Evolutionary conservation across 2,329 filamentous ascomycete species (phyloP), one percentile per base, ranked within the genome.

Genomic region (Lecanicillium sp.): DNA sequence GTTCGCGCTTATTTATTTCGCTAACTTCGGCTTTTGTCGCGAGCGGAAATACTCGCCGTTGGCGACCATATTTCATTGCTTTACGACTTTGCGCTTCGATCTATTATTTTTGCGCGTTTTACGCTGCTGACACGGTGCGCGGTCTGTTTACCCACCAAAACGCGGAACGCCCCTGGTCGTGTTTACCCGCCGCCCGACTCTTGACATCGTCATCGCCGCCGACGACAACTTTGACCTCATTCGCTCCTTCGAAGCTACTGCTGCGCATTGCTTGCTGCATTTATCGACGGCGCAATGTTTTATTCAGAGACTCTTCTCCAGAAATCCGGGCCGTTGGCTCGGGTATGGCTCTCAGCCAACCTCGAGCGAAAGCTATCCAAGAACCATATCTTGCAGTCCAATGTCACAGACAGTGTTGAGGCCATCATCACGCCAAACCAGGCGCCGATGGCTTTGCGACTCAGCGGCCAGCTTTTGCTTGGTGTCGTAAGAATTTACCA

Each of bases 291-390:
- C 50, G 43, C 49, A 59, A 98, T 98, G 92, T 98, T 98, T 67
- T 96, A 95, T 64, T 95, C 92, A 38, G 88, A 95, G 70, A 88
- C 87, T 40, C 78, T 98, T 43, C 78, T 98, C 53, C 88, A 89
- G 61, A 95, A 95, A 80, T 95, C 87, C 53, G 92, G 92, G 70
- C 90, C 92, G 56, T 68, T 98, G 71, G 92, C 92, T 65, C 86
- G 88, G 58, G 89, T 96, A 67, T 98, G 92, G 92, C 78, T 96
- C 45, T 95, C 92, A 22, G 88, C 92, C 68, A 98, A 96, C 64
- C 74, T 96, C 48, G 92, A 96, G 75, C 88, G 90, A 71, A 98
- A 96, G 69, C 80, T 98, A 44, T 94, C 89, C 51, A 98, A 98
- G 67, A 88, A 87, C 47, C 88, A 95, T 55, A 92, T 96, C 50